Evolutionary conservation across 805 yeast species (phyloP).

Genomic region (Yamadazyma endophytica): DNA sequence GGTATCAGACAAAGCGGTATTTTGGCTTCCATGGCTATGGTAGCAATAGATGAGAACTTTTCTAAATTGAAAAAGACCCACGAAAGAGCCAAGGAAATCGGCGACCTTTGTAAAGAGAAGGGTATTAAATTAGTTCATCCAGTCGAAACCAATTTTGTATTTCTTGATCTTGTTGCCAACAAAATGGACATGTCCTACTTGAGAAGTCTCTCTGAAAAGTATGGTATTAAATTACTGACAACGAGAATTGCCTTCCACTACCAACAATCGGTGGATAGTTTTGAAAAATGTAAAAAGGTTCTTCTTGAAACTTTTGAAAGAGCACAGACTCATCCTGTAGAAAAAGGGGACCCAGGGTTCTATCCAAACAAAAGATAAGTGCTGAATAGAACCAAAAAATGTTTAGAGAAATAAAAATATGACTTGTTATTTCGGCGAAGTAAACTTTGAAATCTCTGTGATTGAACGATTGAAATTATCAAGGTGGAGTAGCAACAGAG

Average conservation of each 20-base stretch:
- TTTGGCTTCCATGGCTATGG: constrained; percentile 37
- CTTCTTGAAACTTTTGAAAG: constrained; percentile 53
- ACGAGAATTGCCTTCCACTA: constrained; percentile 34
- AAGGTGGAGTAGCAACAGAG: too few species aligned
- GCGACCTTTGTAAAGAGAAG: constrained; percentile 21
- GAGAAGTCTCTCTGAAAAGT: constrained; percentile 43
- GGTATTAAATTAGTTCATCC: constrained; percentile 33
- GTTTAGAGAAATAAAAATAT: too few species aligned
- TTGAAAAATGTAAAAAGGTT: constrained; percentile 41
- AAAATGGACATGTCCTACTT: constrained; percentile 25
- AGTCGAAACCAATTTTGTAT: constrained; percentile 39
- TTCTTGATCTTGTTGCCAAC: constrained; percentile 29
- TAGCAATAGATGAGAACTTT: constrained; percentile 38
- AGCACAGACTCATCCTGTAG: constrained; percentile 49
- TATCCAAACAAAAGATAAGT: too few species aligned
- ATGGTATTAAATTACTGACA: constrained; percentile 65
- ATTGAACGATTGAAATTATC: too few species aligned
- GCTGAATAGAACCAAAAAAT: too few species aligned
- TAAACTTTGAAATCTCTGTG: too few species aligned
- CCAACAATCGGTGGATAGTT: constrained; percentile 28
- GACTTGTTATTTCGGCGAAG: too few species aligned
- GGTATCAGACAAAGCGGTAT: constrained; percentile 42
- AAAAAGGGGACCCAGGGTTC: neutral
- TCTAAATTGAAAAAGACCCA: constrained; percentile 29
- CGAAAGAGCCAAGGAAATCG: constrained; percentile 31